Base-by-base conservation (phyloP, 306 rosid species). In the Senna tora region DNA sequence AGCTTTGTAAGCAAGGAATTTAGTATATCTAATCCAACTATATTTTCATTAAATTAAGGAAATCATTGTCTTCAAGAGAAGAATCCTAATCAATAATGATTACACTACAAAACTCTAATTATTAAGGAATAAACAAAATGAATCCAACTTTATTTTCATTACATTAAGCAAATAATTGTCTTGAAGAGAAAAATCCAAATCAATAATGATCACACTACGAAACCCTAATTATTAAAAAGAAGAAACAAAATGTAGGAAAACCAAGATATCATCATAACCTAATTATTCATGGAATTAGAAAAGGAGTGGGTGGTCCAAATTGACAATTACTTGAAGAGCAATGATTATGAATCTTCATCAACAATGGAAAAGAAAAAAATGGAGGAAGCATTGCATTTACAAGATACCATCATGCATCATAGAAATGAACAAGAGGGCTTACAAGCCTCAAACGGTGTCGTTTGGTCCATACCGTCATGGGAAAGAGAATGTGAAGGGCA, bases 391-490 rank as follows among this genome's bases (percentile, higher is more conserved):
- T 63, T 82, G 83, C 5, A 86, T 88, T 9, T 88, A 82, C 82
- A 51, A 56, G 67, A 10, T 86, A 9, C 94, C 91, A 0, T 1
- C 68, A 4, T 13, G 49, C 63, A 41, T 88, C 6, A 69, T 60
- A 0, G 58, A 65, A 0, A 9, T 67, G 7, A 71, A 76, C 9
- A 11, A 49, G 30, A 74, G 67, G 12, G 89, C 85, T 57, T 84
- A 73, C 76, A 63, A 9, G 9, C 89, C 91, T 7, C 81, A 78
- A 52, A 21, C 73, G 21, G 87, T 84, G 76, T 82, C 91, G 0
- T 80, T 88, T n/a, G 94, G 94, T 19, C 89, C 94, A 41, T 86
- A 80, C 61, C 89, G 84, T n/a, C 13, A 67, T 1, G 78, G 77
- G 0, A n/a, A 81, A 2, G 22, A 42, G 0, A 43, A 62, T 30